A percentile compares a stretch with the other conserved stretches of the same genome.
Evolutionary conservation across 257 asterid species (phyloP).

Genomic region (Oldenlandia corymbosa): DNA sequence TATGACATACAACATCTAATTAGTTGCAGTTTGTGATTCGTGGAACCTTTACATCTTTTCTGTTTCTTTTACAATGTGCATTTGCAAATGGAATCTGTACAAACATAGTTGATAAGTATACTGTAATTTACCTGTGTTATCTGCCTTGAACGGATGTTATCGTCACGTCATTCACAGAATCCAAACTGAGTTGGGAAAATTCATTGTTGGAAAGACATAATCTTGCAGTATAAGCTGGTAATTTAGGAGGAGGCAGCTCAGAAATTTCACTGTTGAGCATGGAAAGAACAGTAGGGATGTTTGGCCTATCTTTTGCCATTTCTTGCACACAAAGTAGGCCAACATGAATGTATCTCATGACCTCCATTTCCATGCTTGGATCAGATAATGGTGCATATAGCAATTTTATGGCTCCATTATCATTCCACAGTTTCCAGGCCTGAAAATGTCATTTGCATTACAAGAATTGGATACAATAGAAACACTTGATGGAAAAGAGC

Average conservation of each 20-base stretch:
- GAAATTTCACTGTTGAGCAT: slow-evolving; percentile 30
- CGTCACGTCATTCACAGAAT: neutral
- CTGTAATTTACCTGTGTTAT: neutral
- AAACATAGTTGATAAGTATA: too few relatives aligned
- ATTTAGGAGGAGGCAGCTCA: slow-evolving; percentile 8
- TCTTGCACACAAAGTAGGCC: slow-evolving; percentile 65
- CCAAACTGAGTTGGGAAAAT: neutral
- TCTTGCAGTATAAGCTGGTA: slow-evolving; percentile 2
- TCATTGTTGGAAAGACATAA: neutral
- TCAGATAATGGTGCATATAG: neutral
- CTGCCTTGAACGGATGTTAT: neutral
- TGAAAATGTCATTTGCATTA: neutral
- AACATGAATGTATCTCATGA: slow-evolving; percentile 34
- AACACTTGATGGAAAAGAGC: neutral
- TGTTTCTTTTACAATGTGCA: too few relatives aligned
- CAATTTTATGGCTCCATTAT: neutral
- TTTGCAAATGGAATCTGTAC: too few relatives aligned
- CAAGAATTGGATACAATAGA: neutral
- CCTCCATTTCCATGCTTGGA: neutral
- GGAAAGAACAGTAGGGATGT: slow-evolving; percentile 35
- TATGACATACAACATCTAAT: too few relatives aligned
- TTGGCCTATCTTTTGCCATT: slow-evolving; percentile 47
- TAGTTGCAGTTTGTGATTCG: too few relatives aligned
- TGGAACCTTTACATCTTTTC: too few relatives aligned
- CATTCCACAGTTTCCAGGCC: slow-evolving; percentile 7